phyloP scores from a whole-genome alignment of 2,329 filamentous ascomycete species.

The Davidsoniella eucalypti region DNA sequence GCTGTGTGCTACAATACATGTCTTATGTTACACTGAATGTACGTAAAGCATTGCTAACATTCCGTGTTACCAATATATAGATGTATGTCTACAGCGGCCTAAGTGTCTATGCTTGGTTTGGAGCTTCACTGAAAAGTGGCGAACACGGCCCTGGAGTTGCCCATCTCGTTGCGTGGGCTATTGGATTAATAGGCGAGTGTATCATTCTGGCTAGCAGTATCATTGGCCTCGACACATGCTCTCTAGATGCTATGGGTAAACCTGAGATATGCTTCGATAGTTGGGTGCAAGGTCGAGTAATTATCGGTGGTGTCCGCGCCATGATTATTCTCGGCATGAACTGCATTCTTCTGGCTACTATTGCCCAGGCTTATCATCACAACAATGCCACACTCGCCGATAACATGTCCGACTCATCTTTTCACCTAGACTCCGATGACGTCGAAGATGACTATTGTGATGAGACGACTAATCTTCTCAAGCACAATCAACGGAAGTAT shows the following conservation, averaged over 20 bases:
- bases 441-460: constrained; percentile 20
- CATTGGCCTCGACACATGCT: constrained; percentile 26
- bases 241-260: neutral
- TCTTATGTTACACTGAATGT: no score
- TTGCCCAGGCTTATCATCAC: constrained; percentile 3
- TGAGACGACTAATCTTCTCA: constrained; percentile 49
- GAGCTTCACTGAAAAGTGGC: constrained; percentile 3
- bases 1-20: neutral
- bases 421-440: constrained; percentile 22
- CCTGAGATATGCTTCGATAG: constrained; percentile 20
- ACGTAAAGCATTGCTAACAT: neutral
- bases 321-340: constrained; percentile 44
- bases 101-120: constrained; percentile 8
- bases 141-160: constrained; percentile 52
- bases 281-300: constrained; percentile 39
- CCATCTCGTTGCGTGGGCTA: constrained; percentile 64
- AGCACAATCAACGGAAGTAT: neutral
- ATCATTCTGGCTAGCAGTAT: constrained; percentile 54
- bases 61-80: neutral
- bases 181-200: constrained; percentile 57
- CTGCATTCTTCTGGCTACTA: constrained; percentile 31
- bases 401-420: constrained; percentile 1
- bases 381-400: neutral
- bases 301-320: constrained; percentile 31
- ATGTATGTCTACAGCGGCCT: constrained; percentile 9